Base-by-base conservation (phyloP, 108 stramenopile genomes). In the Skeletonema tropicum region DNA sequence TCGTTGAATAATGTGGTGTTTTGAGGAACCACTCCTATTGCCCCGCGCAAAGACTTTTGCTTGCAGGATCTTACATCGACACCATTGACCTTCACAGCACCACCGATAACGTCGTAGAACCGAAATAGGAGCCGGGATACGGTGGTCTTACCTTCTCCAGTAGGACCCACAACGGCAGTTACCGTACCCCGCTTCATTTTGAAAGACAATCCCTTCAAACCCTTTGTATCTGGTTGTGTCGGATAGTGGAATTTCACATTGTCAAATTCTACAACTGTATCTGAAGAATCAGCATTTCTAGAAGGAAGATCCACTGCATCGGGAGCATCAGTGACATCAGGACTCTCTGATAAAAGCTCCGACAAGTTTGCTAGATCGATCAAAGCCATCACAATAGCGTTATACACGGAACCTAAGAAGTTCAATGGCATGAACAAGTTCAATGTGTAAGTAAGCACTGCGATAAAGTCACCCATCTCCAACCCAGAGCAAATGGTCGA, bases 21-120 rank as follows among this genome's bases (percentile, higher is more conserved):
- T 82, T 99, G 99, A 1, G 98, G 97, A 2, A 99, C 98, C 29
- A 98, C 96, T 33, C 97, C 99, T 64, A 98, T 97, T 8, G 82
- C 71, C 2, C 74, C 73, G 25, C 98, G 87, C 42, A 98, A 76
- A 45, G 83, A 88, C 63, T 87, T 84, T 81, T 97, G 97, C 14
- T 86, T 94, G 5, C 97, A 68, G 10, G 71, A 57, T 31, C 95
- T 85, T 33, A 98, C 93, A 71, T 98, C 99, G 6, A 89, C 76
- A 17, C 97, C 99, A 82, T 97, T 95, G 25, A 99, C 83, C 73
- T 94, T 95, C 45, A 99, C 89, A 36, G 91, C 85, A 29, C 98
- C 97, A 29, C 85, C 88, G 8, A 86, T 6, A 14, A 89, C 89
- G 72, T 97, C 97, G 73, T 96, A 97, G 63, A 98, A 97, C n/a